A percentile compares a stretch with the other conserved stretches of the same genome.
phyloP scores from a whole-genome alignment of 2,329 filamentous ascomycete genomes.

The Fusarium paranaense region DNA sequence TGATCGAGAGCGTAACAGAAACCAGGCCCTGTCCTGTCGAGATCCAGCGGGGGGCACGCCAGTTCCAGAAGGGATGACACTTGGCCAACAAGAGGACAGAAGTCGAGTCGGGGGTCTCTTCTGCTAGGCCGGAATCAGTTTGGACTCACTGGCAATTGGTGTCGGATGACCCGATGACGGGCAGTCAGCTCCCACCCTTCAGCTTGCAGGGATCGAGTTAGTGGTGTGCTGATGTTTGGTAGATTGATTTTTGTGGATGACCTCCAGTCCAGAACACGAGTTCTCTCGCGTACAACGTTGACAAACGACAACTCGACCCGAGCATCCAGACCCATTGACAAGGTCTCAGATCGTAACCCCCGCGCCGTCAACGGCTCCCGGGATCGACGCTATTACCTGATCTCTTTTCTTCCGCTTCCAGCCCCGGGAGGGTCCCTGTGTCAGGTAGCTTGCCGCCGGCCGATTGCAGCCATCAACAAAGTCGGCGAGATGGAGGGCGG shows the following conservation, averaged over 20 bases:
- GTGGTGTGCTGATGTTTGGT: neutral
- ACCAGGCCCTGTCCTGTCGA: constrained; percentile 17
- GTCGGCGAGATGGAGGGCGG: constrained; percentile 25
- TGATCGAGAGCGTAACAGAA: constrained; percentile 29
- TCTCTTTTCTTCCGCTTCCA: constrained; percentile 29
- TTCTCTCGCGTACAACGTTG: neutral
- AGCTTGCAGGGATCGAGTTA: neutral
- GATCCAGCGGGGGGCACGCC: constrained; percentile 28
- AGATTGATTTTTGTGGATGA: neutral
- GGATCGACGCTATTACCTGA: constrained; percentile 41
- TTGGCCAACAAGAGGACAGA: constrained; percentile 28
- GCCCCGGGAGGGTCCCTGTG: neutral
- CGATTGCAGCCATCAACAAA: constrained; percentile 37
- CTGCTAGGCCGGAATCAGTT: constrained; percentile 24
- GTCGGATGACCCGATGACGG: constrained; percentile 38
- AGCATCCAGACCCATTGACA: constrained; percentile 3
- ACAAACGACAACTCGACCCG: constrained; percentile 25
- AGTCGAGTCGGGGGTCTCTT: neutral
- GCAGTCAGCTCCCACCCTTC: constrained; percentile 9
- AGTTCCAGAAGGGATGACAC: constrained; percentile 22
- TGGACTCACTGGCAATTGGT: constrained; percentile 9
- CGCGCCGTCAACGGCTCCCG: constrained; percentile 22
- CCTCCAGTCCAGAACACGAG: neutral
- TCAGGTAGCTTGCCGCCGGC: constrained; percentile 35
- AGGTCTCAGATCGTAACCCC: constrained; percentile 22